A percentile compares a stretch with the other conserved stretches of the same genome.
Evolutionary conservation across 495 filamentous ascomycete species (phyloP).

Genomic region (Amniculicola lignicola): DNA sequence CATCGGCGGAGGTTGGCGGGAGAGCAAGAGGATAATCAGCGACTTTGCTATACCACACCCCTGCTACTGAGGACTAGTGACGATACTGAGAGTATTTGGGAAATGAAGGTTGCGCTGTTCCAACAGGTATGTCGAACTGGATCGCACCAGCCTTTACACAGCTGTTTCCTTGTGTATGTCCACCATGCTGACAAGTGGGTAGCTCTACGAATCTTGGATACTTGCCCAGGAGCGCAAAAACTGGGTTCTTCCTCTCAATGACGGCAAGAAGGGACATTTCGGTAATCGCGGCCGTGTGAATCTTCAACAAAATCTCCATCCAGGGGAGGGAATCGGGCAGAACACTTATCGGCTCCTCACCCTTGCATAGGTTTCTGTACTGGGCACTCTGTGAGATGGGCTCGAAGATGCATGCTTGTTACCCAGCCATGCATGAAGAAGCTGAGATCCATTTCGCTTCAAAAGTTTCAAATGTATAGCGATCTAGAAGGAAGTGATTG

Average conservation of each 20-base stretch:
- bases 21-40: slow-evolving; percentile 12
- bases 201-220: neutral
- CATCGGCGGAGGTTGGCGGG: slow-evolving; percentile 15
- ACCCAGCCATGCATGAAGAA: too few species aligned
- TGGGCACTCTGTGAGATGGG: too few species aligned
- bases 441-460: too few species aligned
- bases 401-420: too few species aligned
- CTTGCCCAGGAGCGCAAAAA: neutral
- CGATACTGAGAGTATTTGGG: slow-evolving; percentile 4
- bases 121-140: slow-evolving; percentile 17
- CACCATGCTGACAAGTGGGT: neutral
- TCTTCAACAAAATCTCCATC: too few species aligned
- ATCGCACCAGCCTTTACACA: too few species aligned
- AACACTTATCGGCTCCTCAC: too few species aligned
- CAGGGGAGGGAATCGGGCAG: too few species aligned
- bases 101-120: slow-evolving; percentile 12
- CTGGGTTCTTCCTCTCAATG: neutral
- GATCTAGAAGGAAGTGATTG: too few species aligned
- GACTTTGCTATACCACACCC: neutral
- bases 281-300: too few species aligned
- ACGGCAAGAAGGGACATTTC: neutral
- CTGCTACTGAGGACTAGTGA: slow-evolving; percentile 10
- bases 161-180: neutral
- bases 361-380: too few species aligned
- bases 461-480: too few species aligned